Evolutionary conservation across 805 yeast genomes (phyloP).

Genomic region (Jamesozyma hellenica): DNA sequence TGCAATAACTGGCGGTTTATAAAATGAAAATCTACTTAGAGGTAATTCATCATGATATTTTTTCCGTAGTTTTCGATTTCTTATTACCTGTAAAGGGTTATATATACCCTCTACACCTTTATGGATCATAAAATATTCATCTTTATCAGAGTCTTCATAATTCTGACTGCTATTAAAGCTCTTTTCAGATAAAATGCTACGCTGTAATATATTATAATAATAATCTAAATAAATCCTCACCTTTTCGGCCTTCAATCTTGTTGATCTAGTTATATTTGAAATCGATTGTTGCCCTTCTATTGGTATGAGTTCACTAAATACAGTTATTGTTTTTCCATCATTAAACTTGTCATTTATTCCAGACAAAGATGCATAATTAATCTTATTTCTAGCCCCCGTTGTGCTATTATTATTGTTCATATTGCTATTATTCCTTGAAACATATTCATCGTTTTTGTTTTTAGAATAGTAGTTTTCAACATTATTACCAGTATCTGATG

Average conservation of each 20-base stretch:
- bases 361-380: too few species aligned
- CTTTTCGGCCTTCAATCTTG: slow-evolving; percentile 18
- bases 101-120: slow-evolving; percentile 56
- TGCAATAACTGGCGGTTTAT: slow-evolving; percentile 52
- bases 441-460: neutral
- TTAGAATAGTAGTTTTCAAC: neutral
- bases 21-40: slow-evolving; percentile 36
- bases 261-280: slow-evolving; percentile 23
- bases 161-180: neutral
- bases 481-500: neutral
- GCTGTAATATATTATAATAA: slow-evolving; percentile 30
- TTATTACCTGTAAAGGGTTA: slow-evolving; percentile 74
- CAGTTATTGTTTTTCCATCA: slow-evolving; percentile 1
- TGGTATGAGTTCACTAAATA: slow-evolving; percentile 12
- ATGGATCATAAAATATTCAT: slow-evolving; percentile 9
- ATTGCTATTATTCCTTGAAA: neutral
- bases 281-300: too few species aligned
- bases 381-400: too few species aligned
- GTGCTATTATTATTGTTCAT: neutral
- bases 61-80: slow-evolving; percentile 55
- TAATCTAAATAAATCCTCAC: slow-evolving; percentile 36
- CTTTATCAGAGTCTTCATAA: neutral
- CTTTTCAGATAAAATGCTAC: neutral
- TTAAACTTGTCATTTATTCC: neutral
- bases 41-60: slow-evolving; percentile 33